Evolutionary conservation across 176 grass and related monocot species (phyloP).

Genomic region (Eragrostis curvula): DNA sequence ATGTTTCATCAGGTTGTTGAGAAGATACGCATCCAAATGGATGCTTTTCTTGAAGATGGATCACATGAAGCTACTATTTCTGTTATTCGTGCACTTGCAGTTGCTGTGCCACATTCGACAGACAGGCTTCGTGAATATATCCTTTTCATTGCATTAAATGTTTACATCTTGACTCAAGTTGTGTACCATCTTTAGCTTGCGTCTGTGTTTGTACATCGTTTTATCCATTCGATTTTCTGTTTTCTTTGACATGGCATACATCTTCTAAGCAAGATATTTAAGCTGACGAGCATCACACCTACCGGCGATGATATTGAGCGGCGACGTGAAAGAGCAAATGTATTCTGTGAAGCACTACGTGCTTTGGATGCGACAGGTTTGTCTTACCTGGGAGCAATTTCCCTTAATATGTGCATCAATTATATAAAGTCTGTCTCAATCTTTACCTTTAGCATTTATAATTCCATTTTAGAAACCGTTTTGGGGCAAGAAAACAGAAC

Average conservation of each 20-base stretch:
- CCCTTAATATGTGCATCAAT: slow-evolving; percentile 23
- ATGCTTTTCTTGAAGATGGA: slow-evolving; percentile 98
- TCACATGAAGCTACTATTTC: slow-evolving; percentile 90
- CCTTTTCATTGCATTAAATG: slow-evolving; percentile 50
- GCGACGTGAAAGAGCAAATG: slow-evolving; percentile 76
- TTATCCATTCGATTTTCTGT: slow-evolving; percentile 33
- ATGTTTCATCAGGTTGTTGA: slow-evolving; percentile 74
- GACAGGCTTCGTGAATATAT: slow-evolving; percentile 99
- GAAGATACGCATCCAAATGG: slow-evolving; percentile 98
- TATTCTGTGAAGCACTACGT: slow-evolving; percentile 90
- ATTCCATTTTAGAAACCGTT: slow-evolving; percentile 6
- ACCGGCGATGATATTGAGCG: slow-evolving; percentile 55
- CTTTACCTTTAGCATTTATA: slow-evolving; percentile 1
- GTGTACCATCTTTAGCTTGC: slow-evolving; percentile 29
- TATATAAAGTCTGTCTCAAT: neutral
- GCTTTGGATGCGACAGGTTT: slow-evolving; percentile 95
- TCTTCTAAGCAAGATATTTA: slow-evolving; percentile 95
- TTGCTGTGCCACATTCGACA: slow-evolving; percentile 85
- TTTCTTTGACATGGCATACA: slow-evolving; percentile 88
- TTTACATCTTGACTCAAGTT: slow-evolving; percentile 30
- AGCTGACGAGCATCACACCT: slow-evolving; percentile 61
- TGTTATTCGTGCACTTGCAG: slow-evolving; percentile 83
- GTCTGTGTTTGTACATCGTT: slow-evolving; percentile 20
- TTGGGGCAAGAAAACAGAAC: neutral
- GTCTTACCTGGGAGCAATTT: slow-evolving; percentile 16